Conservation (phyloP, 371 early-diverging fungal genomes). For the Mucor piriformis region DNA sequence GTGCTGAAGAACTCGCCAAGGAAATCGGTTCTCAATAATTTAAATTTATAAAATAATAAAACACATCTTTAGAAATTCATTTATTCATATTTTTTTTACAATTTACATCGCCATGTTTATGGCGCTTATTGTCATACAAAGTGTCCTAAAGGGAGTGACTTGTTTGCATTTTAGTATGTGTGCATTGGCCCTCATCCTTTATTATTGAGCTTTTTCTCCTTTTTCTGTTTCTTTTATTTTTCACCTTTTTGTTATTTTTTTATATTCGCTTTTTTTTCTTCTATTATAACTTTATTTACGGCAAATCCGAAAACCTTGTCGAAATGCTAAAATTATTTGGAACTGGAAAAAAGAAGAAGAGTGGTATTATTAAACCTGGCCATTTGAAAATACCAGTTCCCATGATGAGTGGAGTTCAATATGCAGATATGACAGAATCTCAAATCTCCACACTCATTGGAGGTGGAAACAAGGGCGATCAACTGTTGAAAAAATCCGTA, state of each 20-base stretch:
- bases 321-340: conserved; percentile 7
- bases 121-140: conserved; percentile 12
- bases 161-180: not conserved
- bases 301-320: not conserved
- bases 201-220: too few relatives aligned
- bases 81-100: too few relatives aligned
- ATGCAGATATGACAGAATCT: conserved; percentile 18
- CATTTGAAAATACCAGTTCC: conserved; percentile 22
- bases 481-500: not conserved
- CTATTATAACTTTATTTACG: not conserved
- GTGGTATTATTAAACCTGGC: not conserved
- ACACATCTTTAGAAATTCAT: not conserved
- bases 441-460: conserved; percentile 14
- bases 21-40: conserved; percentile 50
- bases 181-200: too few relatives aligned
- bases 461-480: not conserved
- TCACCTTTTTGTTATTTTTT: too few relatives aligned
- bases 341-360: conserved; percentile 6
- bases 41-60: not conserved
- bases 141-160: not conserved
- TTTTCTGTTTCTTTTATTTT: too few relatives aligned
- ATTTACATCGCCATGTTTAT: not conserved
- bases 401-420: conserved; percentile 16
- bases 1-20: conserved; percentile 91
- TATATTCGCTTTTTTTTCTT: not conserved